These are phyloP conservation scores for Vicia sativa DNA, from an alignment of 306 rosid species.

Conservation along the genomic window DNA sequence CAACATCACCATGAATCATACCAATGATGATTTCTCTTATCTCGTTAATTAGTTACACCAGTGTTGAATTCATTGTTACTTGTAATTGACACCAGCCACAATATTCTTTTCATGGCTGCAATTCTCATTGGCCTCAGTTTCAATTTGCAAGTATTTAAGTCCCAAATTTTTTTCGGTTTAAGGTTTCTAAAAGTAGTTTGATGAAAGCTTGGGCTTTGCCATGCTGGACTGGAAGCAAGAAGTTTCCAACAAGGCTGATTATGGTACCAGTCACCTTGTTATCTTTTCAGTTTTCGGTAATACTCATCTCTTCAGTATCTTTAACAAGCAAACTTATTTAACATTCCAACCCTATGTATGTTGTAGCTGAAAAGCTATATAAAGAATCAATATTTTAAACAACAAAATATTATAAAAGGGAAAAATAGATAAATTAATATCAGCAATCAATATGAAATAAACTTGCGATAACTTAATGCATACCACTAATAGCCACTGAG, in stretches of 20 bases:
- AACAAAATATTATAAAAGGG: background rate
- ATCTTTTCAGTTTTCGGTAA: background rate
- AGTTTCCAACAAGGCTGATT: background rate
- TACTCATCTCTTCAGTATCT: background rate
- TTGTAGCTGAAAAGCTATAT: slow-evolving; percentile 27
- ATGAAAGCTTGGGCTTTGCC: background rate
- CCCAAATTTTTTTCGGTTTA: background rate
- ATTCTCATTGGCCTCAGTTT: background rate
- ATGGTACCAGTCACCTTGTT: background rate
- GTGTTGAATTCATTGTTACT: background rate
- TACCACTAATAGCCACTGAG: slow-evolving; percentile 85
- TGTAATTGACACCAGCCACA: background rate
- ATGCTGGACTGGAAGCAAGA: background rate
- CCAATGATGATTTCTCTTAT: background rate
- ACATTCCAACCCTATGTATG: slow-evolving; percentile 14
- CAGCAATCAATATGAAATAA: slow-evolving; percentile 14
- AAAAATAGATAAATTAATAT: slow-evolving; percentile 16
- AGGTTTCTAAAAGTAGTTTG: slow-evolving; percentile 1
- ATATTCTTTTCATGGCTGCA: background rate
- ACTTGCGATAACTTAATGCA: slow-evolving; percentile 33
- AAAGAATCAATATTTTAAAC: slow-evolving; percentile 8
- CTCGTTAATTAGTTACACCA: background rate
- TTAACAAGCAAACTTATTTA: slow-evolving; percentile 1
- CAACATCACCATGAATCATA: background rate
- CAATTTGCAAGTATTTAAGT: background rate